phyloP scores from a whole-genome alignment of 164 flowering plant genomes.

The Tetracentron sinense region DNA sequence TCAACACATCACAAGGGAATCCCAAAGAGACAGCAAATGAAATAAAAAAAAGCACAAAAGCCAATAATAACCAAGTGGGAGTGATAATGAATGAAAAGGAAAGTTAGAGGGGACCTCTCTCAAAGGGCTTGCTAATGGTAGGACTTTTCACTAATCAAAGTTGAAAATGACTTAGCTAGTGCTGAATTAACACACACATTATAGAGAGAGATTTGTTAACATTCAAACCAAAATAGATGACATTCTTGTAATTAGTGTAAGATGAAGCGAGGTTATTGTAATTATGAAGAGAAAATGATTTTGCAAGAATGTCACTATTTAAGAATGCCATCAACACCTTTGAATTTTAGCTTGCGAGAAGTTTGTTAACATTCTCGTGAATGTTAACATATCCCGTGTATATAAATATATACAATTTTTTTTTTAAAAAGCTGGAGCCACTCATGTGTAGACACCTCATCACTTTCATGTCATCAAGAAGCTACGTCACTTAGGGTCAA shows the following conservation, averaged over 20 bases:
- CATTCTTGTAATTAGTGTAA: no score
- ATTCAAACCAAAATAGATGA: no score
- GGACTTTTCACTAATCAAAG: not conserved
- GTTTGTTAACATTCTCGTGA: no score
- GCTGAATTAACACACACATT: no score
- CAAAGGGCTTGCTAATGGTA: no score
- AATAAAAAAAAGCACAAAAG: no score
- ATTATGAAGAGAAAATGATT: not conserved
- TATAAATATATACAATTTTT: no score
- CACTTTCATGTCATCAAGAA: not conserved
- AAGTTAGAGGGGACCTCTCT: not conserved
- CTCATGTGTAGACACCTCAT: not conserved
- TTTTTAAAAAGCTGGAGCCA: not conserved
- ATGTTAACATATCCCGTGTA: no score
- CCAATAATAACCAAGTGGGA: not conserved
- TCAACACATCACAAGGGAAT: no score
- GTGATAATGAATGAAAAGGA: not conserved
- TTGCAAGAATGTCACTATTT: not conserved
- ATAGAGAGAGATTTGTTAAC: no score
- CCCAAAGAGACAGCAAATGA: not conserved
- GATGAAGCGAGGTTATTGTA: no score
- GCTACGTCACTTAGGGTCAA: no score
- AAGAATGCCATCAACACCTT: not conserved
- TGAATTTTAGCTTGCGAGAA: not conserved
- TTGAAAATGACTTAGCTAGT: not conserved